Evolutionary conservation across 2,329 filamentous ascomycete species (phyloP), one percentile per base, ranked within the genome.

Genomic region (Cercospora citrullina): DNA sequence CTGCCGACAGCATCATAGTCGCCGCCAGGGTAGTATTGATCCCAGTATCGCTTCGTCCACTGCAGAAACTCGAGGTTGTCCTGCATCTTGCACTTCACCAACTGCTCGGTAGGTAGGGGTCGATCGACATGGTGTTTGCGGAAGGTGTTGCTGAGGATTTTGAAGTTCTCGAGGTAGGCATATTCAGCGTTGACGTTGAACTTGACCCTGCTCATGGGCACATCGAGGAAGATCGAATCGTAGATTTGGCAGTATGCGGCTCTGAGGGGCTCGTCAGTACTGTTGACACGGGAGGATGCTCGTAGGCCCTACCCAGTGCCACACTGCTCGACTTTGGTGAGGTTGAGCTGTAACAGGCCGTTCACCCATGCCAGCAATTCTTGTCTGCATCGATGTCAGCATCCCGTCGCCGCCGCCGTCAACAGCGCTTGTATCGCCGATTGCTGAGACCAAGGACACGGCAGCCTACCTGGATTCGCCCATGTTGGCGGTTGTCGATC

Each of bases 11-110:
- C 93, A 79, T 99, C 95, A 84, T 99, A 99, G 72, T 98, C 95
- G 76, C 95, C 93, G 68, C 95, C 95, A 7, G 95, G 95, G 82
- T 92, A 99, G 85, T 97, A 93, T 79, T 97, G 92, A 78, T 99
- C 95, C 95, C 95, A 99, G 84, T 93, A 97, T 75, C 87, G 86
- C 87, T 99, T 99, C 68, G 90, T 90, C 91, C 93, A 99, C 83
- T 99, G 95, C 69, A 99, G 86, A 80, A 99, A 99, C 79, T 98
- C 95, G 75, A 99, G 91, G 84, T 99, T 99, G 82, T 99, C 95
- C 86, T 99, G 95, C 94, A 99, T 99, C 86, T 97, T 97, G 86
- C 95, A 99, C 82, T 98, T 99, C 76, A 95, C 88, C 68, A 99
- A 89, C 67, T 87, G 85, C 80, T 97, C 89, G 79, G 98, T 93